phyloP scores from a whole-genome alignment of 257 asterid genomes.

The Mentha longifolia region DNA sequence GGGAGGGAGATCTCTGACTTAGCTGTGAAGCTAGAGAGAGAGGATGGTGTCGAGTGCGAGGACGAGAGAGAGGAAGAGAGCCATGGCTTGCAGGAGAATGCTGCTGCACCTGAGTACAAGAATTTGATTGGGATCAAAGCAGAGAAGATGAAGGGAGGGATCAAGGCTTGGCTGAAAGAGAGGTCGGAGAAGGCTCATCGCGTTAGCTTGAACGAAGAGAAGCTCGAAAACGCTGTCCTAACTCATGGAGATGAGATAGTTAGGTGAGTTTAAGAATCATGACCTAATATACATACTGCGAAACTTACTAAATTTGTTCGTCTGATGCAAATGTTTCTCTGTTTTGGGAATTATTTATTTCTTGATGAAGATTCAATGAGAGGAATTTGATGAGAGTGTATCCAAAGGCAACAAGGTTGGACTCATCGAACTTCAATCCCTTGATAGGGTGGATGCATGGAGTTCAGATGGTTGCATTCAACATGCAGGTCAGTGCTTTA shows the following conservation, averaged over 20 bases:
- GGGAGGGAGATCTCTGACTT: constrained; percentile 59
- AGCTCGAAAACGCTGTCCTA: constrained; percentile 64
- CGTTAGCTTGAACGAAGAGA: constrained; percentile 80
- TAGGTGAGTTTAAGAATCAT: constrained; percentile 42
- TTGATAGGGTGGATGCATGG: constrained; percentile 82
- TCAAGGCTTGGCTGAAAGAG: constrained; percentile 58
- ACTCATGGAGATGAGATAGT: constrained; percentile 69
- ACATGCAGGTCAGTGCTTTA: constrained; percentile 79
- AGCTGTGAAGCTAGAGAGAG: constrained; percentile 14
- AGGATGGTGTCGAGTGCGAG: constrained; percentile 32
- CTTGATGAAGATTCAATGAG: constrained; percentile 63
- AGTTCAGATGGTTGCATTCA: constrained; percentile 85
- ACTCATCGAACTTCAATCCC: constrained; percentile 84
- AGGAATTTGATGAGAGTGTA: constrained; percentile 82
- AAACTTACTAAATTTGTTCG: background rate
- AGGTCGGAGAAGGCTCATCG: constrained; percentile 58
- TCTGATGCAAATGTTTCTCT: background rate
- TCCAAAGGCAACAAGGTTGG: constrained; percentile 71
- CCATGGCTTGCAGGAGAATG: constrained; percentile 34
- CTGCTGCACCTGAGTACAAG: constrained; percentile 55
- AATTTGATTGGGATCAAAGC: constrained; percentile 67
- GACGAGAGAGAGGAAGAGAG: constrained; percentile 50
- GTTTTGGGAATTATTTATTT: background rate
- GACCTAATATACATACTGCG: too few relatives aligned
- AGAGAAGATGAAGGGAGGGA: constrained; percentile 66